phyloP scores from a whole-genome alignment of 2,329 filamentous ascomycete species.

The Colletotrichum destructivum region DNA sequence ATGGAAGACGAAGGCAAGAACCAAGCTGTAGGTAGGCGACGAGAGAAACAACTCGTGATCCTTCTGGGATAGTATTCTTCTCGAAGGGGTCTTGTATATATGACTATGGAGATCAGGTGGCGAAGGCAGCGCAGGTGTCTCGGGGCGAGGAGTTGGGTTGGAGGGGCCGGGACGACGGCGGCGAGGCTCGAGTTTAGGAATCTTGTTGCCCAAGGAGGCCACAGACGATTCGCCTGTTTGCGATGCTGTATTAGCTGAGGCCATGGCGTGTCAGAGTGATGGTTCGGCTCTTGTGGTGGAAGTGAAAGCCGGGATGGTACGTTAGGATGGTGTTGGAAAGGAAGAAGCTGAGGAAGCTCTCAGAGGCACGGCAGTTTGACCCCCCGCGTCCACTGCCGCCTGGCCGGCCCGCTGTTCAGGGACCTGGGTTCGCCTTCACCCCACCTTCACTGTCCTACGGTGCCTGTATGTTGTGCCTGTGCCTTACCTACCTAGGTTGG shows the following conservation, averaged over 20 bases:
- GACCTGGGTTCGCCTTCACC: background rate
- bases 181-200: slow-evolving; percentile 79
- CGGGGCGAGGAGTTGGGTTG: slow-evolving; percentile 77
- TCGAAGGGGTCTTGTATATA: slow-evolving; percentile 76
- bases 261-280: slow-evolving; percentile 18
- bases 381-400: slow-evolving; percentile 13
- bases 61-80: slow-evolving; percentile 84
- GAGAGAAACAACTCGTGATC: slow-evolving; percentile 88
- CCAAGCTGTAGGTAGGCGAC: slow-evolving; percentile 81
- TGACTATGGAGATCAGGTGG: slow-evolving; percentile 74
- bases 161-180: slow-evolving; percentile 65
- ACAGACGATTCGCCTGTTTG: background rate
- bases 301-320: background rate
- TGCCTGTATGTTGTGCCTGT: background rate
- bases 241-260: slow-evolving; percentile 12
- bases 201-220: slow-evolving; percentile 48
- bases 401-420: background rate
- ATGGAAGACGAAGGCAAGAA: slow-evolving; percentile 88
- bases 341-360: slow-evolving; percentile 1
- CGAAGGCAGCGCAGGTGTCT: slow-evolving; percentile 80
- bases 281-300: background rate
- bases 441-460: background rate
- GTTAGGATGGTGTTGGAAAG: slow-evolving; percentile 3
- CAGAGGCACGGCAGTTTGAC: background rate
- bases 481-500: background rate